A percentile compares a stretch with the other conserved stretches of the same genome.
phyloP scores from a whole-genome alignment of 2,329 filamentous ascomycete genomes.

The Didymella segeticola region DNA sequence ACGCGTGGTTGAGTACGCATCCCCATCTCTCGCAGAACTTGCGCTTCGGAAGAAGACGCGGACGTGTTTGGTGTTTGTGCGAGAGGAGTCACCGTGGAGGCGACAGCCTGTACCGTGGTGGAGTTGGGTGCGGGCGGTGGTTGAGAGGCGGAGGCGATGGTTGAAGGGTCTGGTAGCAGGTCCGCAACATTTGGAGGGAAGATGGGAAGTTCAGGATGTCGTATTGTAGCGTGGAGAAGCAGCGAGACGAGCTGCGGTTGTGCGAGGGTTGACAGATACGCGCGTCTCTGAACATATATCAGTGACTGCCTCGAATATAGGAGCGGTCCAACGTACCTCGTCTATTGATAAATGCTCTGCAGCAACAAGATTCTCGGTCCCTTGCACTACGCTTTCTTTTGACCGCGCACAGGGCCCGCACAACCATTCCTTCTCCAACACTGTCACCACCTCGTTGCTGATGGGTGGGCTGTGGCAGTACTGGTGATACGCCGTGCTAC shows the following conservation, averaged over 20 bases:
- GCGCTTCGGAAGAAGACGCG: conserved; percentile 44
- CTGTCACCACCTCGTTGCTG: conserved; percentile 69
- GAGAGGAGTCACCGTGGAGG: conserved; percentile 22
- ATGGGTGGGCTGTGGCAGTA: conserved; percentile 80
- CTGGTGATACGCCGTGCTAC: conserved; percentile 81
- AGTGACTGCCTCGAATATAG: not conserved
- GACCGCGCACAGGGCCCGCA: conserved; percentile 65
- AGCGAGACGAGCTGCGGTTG: conserved; percentile 69
- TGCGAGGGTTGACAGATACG: conserved; percentile 68
- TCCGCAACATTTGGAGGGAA: conserved; percentile 57
- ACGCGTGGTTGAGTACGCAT: conserved; percentile 21
- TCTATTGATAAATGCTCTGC: conserved; percentile 51
- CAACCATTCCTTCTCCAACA: conserved; percentile 74
- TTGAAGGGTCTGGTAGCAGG: conserved; percentile 29
- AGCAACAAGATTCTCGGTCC: conserved; percentile 48
- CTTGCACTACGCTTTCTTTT: conserved; percentile 39
- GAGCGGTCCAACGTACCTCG: conserved; percentile 44
- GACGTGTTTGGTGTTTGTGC: conserved; percentile 35
- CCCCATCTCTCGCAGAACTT: conserved; percentile 37
- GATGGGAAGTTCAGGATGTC: conserved; percentile 70
- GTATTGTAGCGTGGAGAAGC: conserved; percentile 66
- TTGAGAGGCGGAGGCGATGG: conserved; percentile 20
- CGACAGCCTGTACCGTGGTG: conserved; percentile 41
- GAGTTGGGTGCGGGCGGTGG: conserved; percentile 19
- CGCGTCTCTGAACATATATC: conserved; percentile 59